These are phyloP conservation scores for Leccinum subrobustum DNA, from an alignment of 1,284 basidiomycete genomes.

Conservation along the genomic window DNA sequence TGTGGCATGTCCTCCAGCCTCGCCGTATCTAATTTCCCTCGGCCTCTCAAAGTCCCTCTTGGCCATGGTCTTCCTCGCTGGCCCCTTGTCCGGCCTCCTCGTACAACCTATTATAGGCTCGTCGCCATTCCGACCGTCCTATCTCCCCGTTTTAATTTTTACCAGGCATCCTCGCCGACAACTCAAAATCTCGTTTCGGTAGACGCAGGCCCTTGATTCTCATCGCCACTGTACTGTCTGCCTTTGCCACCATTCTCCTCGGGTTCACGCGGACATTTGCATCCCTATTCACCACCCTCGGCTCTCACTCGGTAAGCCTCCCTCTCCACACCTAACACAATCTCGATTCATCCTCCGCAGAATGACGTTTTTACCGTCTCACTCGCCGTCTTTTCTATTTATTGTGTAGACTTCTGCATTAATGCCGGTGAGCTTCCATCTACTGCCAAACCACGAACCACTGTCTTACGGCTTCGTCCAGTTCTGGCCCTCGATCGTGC, in stretches of 20 bases:
- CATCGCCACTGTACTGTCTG: constrained; percentile 66
- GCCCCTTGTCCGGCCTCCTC: constrained; percentile 87
- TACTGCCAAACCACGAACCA: background rate
- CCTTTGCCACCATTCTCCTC: constrained; percentile 75
- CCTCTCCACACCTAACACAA: background rate
- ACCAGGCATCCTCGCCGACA: constrained; percentile 78
- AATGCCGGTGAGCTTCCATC: constrained; percentile 66
- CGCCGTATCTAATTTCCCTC: constrained; percentile 89
- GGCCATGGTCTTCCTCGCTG: constrained; percentile 92
- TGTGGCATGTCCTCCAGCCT: constrained; percentile 44
- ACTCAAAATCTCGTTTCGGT: constrained; percentile 82
- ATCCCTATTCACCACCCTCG: constrained; percentile 50
- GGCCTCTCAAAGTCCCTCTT: constrained; percentile 87
- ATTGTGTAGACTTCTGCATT: constrained; percentile 89
- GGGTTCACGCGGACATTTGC: constrained; percentile 83
- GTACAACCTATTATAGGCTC: constrained; percentile 87
- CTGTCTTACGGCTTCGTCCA: constrained; percentile 23
- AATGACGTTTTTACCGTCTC: constrained; percentile 67
- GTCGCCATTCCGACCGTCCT: constrained; percentile 1
- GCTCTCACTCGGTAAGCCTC: constrained; percentile 37
- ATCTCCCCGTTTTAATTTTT: background rate
- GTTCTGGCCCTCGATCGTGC: constrained; percentile 86
- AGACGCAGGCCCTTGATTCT: constrained; percentile 87
- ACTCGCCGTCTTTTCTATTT: constrained; percentile 85
- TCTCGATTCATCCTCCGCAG: constrained; percentile 34